These are phyloP conservation scores for Dothideomycetidae sp. DNA, from an alignment of 2,329 filamentous ascomycete genomes.

Conservation along the genomic window DNA sequence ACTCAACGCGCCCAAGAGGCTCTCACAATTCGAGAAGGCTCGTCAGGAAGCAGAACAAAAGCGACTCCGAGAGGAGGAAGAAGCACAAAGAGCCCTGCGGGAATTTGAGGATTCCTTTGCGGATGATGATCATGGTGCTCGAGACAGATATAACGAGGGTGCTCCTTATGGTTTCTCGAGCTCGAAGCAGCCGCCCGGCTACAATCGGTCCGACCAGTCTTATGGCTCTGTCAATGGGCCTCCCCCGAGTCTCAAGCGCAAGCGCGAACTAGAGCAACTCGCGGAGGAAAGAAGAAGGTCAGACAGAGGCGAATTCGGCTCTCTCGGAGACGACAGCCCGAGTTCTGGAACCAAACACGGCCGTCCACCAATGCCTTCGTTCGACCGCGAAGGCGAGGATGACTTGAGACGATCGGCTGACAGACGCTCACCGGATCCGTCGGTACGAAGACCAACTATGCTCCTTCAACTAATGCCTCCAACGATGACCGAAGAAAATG, in stretches of 20 bases:
- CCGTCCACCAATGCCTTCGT: too few species aligned
- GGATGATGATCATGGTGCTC: constrained; percentile 33
- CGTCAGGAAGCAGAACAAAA: constrained; percentile 84
- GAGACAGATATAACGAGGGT: constrained; percentile 13
- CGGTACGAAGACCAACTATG: constrained; percentile 36
- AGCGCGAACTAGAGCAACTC: constrained; percentile 21
- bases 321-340: constrained; percentile 9
- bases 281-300: constrained; percentile 14
- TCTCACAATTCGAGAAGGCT: constrained; percentile 77
- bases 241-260: constrained; percentile 22
- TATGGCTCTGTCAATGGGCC: constrained; percentile 3
- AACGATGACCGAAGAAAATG: constrained; percentile 34
- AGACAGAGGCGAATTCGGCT: constrained; percentile 1
- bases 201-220: constrained; percentile 9
- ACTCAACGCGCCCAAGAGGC: constrained; percentile 59
- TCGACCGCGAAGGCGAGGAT: constrained; percentile 23
- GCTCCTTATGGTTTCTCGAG: neutral
- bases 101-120: constrained; percentile 76
- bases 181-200: constrained; percentile 10
- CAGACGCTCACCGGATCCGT: constrained; percentile 3
- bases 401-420: constrained; percentile 20
- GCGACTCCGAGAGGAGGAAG: constrained; percentile 65
- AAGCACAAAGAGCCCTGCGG: constrained; percentile 74
- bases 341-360: constrained; percentile 16
- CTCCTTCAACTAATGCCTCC: constrained; percentile 41